These are phyloP conservation scores for Davidsoniella virescens DNA, from an alignment of 2,329 filamentous ascomycete species.

Conservation along the genomic window DNA sequence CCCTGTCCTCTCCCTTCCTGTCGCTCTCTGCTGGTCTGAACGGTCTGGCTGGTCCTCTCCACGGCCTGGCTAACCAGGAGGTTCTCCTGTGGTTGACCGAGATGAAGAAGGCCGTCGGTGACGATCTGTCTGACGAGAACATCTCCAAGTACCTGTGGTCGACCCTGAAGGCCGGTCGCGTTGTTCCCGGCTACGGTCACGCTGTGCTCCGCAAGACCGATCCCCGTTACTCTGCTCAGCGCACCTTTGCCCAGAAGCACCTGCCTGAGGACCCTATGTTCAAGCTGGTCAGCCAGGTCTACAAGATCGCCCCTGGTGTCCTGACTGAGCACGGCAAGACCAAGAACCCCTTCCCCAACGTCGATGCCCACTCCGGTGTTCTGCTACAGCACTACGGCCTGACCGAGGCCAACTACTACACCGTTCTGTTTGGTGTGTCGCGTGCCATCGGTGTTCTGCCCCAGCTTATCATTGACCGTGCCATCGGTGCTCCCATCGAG, in stretches of 20 bases:
- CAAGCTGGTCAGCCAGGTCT: conserved; percentile 99
- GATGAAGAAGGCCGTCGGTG: conserved; percentile 92
- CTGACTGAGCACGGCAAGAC: conserved; percentile 99
- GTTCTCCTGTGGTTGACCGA: conserved; percentile 97
- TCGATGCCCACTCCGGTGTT: conserved; percentile 96
- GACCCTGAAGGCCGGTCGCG: conserved; percentile 86
- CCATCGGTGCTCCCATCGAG: conserved; percentile 92
- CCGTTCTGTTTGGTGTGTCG: conserved; percentile 96
- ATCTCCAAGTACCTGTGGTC: conserved; percentile 99
- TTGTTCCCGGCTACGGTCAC: conserved; percentile 96
- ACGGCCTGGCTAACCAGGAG: conserved; percentile 99
- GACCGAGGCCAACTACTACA: conserved; percentile 99
- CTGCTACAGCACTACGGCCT: conserved; percentile 99
- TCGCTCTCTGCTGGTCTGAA: conserved; percentile 93
- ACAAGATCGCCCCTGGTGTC: conserved; percentile 98
- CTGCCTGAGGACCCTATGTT: conserved; percentile 98
- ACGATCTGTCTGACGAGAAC: conserved; percentile 87
- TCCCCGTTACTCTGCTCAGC: conserved; percentile 95
- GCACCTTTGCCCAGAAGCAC: conserved; percentile 85
- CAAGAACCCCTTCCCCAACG: conserved; percentile 99
- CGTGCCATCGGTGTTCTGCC: conserved; percentile 96
- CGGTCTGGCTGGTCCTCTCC: conserved; percentile 92
- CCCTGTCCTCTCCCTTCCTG: conserved; percentile 93
- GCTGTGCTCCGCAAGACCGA: conserved; percentile 99
- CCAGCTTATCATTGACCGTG: conserved; percentile 98